A percentile compares a stretch with the other conserved stretches of the same genome.
phyloP scores from a whole-genome alignment of 352 stramenopile species.

The Globisporangium sylvaticum region DNA sequence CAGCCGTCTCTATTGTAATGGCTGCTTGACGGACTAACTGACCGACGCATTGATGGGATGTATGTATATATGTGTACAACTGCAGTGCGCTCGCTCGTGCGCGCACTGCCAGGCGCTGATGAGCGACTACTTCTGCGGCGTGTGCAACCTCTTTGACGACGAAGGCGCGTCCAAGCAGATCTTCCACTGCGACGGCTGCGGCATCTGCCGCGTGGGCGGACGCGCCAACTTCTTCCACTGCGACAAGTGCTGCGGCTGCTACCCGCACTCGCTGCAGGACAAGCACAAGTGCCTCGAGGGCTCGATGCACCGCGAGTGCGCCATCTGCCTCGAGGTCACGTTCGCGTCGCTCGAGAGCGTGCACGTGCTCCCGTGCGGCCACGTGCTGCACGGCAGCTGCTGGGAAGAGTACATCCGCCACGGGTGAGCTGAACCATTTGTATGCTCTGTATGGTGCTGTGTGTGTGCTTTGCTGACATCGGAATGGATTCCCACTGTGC shows the following conservation, averaged over 20 bases:
- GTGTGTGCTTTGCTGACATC: conserved; percentile 4
- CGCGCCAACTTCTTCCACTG: conserved; percentile 83
- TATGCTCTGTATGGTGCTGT: neutral
- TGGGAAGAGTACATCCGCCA: conserved; percentile 62
- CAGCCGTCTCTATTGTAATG: neutral
- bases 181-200: conserved; percentile 74
- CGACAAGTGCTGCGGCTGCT: conserved; percentile 72
- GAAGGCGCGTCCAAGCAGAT: conserved; percentile 54
- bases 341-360: conserved; percentile 75
- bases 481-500: neutral
- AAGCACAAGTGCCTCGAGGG: conserved; percentile 79
- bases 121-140: conserved; percentile 58
- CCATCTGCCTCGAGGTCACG: conserved; percentile 78
- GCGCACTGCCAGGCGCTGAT: conserved; percentile 40
- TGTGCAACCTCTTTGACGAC: conserved; percentile 77
- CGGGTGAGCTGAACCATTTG: conserved; percentile 30
- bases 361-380: conserved; percentile 66
- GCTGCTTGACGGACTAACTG: no score
- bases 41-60: neutral
- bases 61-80: neutral
- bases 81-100: conserved; percentile 54
- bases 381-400: conserved; percentile 72
- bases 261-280: conserved; percentile 57
- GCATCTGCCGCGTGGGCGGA: conserved; percentile 72
- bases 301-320: conserved; percentile 79